phyloP scores from a whole-genome alignment of 208 protist genomes.

The Leishmania tropica region DNA sequence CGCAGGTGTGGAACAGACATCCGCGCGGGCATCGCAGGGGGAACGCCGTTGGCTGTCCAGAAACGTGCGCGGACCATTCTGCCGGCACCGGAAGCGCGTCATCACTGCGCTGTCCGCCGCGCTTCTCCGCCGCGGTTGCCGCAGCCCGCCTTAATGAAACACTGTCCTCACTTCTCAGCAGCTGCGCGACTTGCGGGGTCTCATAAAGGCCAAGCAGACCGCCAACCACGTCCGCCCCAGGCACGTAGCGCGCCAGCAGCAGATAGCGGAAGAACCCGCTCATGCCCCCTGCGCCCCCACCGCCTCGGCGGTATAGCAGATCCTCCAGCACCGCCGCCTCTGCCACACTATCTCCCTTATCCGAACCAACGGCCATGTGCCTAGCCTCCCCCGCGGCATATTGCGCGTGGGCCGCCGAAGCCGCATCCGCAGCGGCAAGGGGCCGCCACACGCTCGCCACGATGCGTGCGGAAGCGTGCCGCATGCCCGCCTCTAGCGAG shows the following conservation, averaged over 20 bases:
- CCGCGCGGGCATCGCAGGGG: slow-evolving; percentile 14
- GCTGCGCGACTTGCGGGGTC: slow-evolving; percentile 5
- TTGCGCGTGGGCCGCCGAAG: not conserved
- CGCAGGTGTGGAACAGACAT: slow-evolving; percentile 33
- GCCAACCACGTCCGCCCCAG: slow-evolving; percentile 65
- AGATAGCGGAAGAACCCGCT: slow-evolving; percentile 74
- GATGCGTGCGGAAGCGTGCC: slow-evolving; percentile 43
- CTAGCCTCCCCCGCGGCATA: not conserved
- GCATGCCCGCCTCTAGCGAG: slow-evolving; percentile 59
- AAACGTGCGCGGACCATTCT: not conserved
- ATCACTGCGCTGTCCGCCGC: not conserved
- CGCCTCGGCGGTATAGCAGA: slow-evolving; percentile 45
- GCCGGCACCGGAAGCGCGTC: not conserved
- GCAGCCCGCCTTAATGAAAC: not conserved
- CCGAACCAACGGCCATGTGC: not conserved
- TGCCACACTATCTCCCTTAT: not conserved
- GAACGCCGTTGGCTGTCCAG: not conserved
- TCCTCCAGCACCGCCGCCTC: slow-evolving; percentile 17
- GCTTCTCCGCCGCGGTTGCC: not conserved
- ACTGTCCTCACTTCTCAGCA: not conserved
- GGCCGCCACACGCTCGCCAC: slow-evolving; percentile 36
- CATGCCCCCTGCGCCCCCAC: slow-evolving; percentile 84
- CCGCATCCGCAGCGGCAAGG: slow-evolving; percentile 3
- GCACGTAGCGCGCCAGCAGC: slow-evolving; percentile 45
- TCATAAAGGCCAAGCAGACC: slow-evolving; percentile 43